These are phyloP conservation scores for Alternaria brassicae DNA, from an alignment of 2,329 filamentous ascomycete genomes.

Conservation along the genomic window DNA sequence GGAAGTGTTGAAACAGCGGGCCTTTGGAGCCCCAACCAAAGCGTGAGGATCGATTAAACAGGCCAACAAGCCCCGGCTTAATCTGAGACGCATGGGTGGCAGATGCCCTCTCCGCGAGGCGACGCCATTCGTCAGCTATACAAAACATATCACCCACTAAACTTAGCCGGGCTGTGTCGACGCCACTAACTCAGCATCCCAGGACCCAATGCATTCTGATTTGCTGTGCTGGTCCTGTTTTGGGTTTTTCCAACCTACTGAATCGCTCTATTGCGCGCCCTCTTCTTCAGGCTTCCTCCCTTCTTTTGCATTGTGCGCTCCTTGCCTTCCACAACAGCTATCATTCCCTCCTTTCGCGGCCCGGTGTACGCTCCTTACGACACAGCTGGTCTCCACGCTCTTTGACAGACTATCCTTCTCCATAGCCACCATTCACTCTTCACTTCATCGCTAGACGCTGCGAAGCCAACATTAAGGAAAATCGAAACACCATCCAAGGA, in stretches of 20 bases:
- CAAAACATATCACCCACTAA: conserved; percentile 30
- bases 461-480: conserved; percentile 37
- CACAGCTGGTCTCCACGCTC: conserved; percentile 46
- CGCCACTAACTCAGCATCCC: conserved; percentile 8
- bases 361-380: conserved; percentile 53
- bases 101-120: conserved; percentile 11
- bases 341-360: conserved; percentile 39
- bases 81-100: conserved; percentile 39
- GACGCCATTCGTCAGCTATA: conserved; percentile 21
- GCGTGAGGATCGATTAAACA: conserved; percentile 22
- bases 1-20: conserved; percentile 33
- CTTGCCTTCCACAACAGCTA: conserved; percentile 35
- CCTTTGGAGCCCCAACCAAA: conserved; percentile 17
- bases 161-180: conserved; percentile 20
- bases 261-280: conserved; percentile 24
- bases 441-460: conserved; percentile 32
- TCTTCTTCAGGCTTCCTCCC: conserved; percentile 37
- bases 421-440: conserved; percentile 22
- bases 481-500: conserved; percentile 21
- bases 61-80: conserved; percentile 22
- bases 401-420: conserved; percentile 47
- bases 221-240: conserved; percentile 33
- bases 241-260: conserved; percentile 32
- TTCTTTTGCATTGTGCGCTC: conserved; percentile 35
- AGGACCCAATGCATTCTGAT: conserved; percentile 21